Percentiles rank a stretch among this genome's conserved stretches.
Conservation (phyloP, 208 protist species). For the Herpetomonas samuelpessoai region DNA sequence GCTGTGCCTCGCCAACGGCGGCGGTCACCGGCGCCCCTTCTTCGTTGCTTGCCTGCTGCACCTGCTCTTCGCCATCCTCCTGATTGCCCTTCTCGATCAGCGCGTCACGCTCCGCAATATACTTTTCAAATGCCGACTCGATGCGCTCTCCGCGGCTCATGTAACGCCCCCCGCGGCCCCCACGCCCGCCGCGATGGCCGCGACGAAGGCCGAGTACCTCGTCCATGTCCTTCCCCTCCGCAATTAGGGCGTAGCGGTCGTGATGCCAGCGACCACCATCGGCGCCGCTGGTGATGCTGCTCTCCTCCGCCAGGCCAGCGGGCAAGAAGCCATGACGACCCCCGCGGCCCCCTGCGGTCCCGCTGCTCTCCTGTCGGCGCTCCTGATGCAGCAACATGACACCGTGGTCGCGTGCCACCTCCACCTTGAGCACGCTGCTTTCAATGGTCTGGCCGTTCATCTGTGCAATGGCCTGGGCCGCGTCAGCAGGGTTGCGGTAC, state of each 20-base stretch:
- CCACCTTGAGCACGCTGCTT: slow-evolving; percentile 58
- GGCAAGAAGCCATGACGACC: slow-evolving; percentile 31
- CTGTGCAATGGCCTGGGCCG: slow-evolving; percentile 51
- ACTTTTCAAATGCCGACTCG: slow-evolving; percentile 44
- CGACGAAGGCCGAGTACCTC: slow-evolving; percentile 38
- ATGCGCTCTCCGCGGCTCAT: slow-evolving; percentile 23
- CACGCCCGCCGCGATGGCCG: slow-evolving; percentile 19
- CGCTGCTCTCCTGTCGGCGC: slow-evolving; percentile 1
- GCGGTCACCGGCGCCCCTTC: neutral
- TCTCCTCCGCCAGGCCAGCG: slow-evolving; percentile 20
- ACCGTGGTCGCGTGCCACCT: slow-evolving; percentile 72
- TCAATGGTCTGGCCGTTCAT: slow-evolving; percentile 80
- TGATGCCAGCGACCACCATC: slow-evolving; percentile 50
- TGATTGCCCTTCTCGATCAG: slow-evolving; percentile 12
- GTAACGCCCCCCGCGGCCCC: slow-evolving; percentile 21
- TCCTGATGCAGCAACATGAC: slow-evolving; percentile 66
- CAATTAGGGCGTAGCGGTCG: slow-evolving; percentile 68
- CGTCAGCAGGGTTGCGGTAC: slow-evolving; percentile 89
- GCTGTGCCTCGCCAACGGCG: no score
- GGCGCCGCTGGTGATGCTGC: neutral
- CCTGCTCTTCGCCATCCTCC: slow-evolving; percentile 3
- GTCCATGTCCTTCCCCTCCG: slow-evolving; percentile 51
- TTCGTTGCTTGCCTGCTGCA: neutral
- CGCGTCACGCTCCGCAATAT: slow-evolving; percentile 48
- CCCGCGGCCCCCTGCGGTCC: slow-evolving; percentile 4